Base-by-base conservation (phyloP, 2,329 filamentous ascomycete genomes). In the Colletotrichum graminicola region DNA sequence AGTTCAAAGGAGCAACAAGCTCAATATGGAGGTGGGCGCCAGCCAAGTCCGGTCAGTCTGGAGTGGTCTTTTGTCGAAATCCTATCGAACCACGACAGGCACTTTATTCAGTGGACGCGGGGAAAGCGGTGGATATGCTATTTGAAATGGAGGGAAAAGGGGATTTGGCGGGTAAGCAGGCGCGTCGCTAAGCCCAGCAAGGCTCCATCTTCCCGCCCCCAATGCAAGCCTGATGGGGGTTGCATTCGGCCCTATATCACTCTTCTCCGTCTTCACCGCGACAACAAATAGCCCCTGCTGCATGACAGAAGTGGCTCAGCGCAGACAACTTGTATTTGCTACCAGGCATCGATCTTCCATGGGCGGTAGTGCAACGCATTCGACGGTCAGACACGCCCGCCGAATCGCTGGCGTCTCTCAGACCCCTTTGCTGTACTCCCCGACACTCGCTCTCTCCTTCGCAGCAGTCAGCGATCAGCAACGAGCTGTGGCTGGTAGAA, bases 121-220 rank as follows among this genome's bases (percentile, higher is more conserved):
- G 65, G 68, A 68, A 69, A 45, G 52, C 47, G 57, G 47, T 61
- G 29, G 39, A 64, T 62, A 63, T 43, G 54, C 63, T 68, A 52
- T 71, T 63, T 55, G 65, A 67, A 63, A 47, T 45, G 47, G 68
- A 47, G 55, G 54, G 43, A 69, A 69, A 71, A 47, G 47, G 68
- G 65, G 54, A 60, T 39, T 60, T 54, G 60, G 34, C 65, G 45
- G 47, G 54, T 56, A 59, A 34, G 41, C 62, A 69, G 36, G 59
- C 52, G 60, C 55, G 63, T 65, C 65, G 54, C 69, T 72, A 72
- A 64, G 69, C 69, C 69, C 54, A 60, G 65, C 66, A 72, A 68
- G 69, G 69, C 59, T 68, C 60, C 52, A 34, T 71, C 36, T 68
- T 45, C 52, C 49, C 69, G 45, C 69, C 65, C 59, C 66, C 69